phyloP scores from a whole-genome alignment of 176 grass and related monocot genomes.

The Rhynchospora tenuis region DNA sequence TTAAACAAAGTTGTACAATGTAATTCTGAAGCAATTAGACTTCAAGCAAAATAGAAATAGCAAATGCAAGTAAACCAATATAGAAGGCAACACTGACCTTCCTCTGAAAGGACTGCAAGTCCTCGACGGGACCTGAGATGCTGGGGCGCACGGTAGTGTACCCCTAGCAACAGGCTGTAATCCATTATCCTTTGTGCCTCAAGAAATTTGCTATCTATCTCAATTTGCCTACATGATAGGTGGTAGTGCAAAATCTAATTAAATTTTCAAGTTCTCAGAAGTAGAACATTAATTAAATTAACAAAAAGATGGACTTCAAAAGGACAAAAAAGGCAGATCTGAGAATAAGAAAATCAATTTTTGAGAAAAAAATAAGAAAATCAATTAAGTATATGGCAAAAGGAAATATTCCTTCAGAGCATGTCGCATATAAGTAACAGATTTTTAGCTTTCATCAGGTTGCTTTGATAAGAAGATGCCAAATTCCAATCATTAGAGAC shows the following conservation, averaged over 20 bases:
- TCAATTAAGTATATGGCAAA: not conserved
- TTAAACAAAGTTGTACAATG: constrained; percentile 11
- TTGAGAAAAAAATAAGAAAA: not conserved
- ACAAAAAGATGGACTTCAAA: not conserved
- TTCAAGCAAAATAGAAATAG: not conserved
- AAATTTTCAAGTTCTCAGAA: not conserved
- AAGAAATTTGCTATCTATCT: constrained; percentile 82
- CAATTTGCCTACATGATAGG: constrained; percentile 63
- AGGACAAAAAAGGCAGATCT: not conserved
- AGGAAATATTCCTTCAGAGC: not conserved
- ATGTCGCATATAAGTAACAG: not conserved
- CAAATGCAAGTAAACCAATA: not conserved
- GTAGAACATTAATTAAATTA: not conserved
- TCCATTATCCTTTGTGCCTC: constrained; percentile 88
- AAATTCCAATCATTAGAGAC: not conserved
- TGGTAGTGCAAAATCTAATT: not conserved
- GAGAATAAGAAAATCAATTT: not conserved
- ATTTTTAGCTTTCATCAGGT: not conserved
- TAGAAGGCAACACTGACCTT: constrained; percentile 35
- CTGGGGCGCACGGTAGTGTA: constrained; percentile 93
- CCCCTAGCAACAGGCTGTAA: constrained; percentile 94
- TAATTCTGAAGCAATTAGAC: not conserved
- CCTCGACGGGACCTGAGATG: constrained; percentile 50
- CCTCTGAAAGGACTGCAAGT: constrained; percentile 72
- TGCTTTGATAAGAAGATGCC: not conserved